Base-by-base conservation (phyloP, 768 basidiomycete genomes). In the Thelephora ganbajun region DNA sequence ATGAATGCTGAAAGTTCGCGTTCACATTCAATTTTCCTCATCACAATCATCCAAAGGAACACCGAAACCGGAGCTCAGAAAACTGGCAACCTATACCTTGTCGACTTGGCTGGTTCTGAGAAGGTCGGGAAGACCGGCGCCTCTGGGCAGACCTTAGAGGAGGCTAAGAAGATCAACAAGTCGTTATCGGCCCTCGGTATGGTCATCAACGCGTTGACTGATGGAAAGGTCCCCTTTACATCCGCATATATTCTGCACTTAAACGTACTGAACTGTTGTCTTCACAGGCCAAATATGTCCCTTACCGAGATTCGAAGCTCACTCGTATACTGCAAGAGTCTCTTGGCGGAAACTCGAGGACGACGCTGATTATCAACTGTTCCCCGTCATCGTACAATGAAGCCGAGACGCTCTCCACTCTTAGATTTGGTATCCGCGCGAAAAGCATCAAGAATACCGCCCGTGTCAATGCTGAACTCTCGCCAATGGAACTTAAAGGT, bases 381-480 rank as follows among this genome's bases (percentile, higher is more conserved):
- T 99, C 96, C 14, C 96, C 96, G 14, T 93, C 91, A 1, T 81
- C 88, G 0, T 99, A 92, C 69, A 99, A 99, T 59, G 96, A 98
- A 63, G 71, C 88, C 2, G 96, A 99, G 65, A 99, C 96, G 0
- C 71, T 99, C 33, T 86, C 84, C 2, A 99, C 96, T 3, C 77
- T 99, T n/a, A 84, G 96, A 20, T 99, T 99, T 63, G 96, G 96
- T 71, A 98, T 98, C 62, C 89, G 96, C 54, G 94, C 96, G n/a
- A 99, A 99, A 67, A 88, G 89, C n/a, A 99, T 99, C 79, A 98
- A 98, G 87, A 99, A 99, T 66, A 89, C 87, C 51, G 96, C 96
- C 51, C 86, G 96, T 42, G 89, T 99, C 68, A 99, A 99, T 63
- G 91, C 92, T 46, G 96, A 99, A 64, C 76, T 99, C 45, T 89